phyloP scores from a whole-genome alignment of 805 yeast species.

The Saccharomycopsis malanga region DNA sequence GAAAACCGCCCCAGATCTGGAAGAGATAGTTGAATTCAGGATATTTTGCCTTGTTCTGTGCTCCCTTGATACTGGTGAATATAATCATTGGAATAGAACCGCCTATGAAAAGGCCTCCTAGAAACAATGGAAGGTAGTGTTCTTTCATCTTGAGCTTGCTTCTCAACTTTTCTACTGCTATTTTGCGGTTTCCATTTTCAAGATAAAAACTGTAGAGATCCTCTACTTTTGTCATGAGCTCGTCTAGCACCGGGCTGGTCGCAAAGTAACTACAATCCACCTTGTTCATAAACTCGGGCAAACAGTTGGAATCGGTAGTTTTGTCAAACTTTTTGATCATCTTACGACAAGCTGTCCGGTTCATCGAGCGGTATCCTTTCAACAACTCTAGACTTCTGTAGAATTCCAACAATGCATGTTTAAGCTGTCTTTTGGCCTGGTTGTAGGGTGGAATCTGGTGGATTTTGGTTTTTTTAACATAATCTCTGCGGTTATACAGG shows the following conservation, averaged over 20 bases:
- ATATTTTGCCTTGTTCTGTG: slow-evolving; percentile 31
- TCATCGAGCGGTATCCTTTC: slow-evolving; percentile 64
- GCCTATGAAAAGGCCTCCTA: slow-evolving; percentile 66
- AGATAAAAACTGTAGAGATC: slow-evolving; percentile 58
- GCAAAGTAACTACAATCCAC: slow-evolving; percentile 53
- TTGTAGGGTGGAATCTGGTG: slow-evolving; percentile 43
- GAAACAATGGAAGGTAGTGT: slow-evolving; percentile 39
- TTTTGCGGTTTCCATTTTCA: slow-evolving; percentile 63
- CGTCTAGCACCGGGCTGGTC: slow-evolving; percentile 60
- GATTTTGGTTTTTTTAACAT: slow-evolving; percentile 30
- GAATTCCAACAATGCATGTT: slow-evolving; percentile 61
- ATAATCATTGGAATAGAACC: slow-evolving; percentile 60
- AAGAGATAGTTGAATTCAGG: slow-evolving; percentile 39
- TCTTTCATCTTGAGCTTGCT: slow-evolving; percentile 34
- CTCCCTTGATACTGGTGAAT: slow-evolving; percentile 49
- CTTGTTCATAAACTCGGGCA: slow-evolving; percentile 46
- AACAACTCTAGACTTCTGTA: slow-evolving; percentile 67
- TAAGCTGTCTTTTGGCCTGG: slow-evolving; percentile 60
- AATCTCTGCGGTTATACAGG: slow-evolving; percentile 43
- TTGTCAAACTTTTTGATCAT: slow-evolving; percentile 89
- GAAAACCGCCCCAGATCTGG: slow-evolving; percentile 92
- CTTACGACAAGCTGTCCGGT: slow-evolving; percentile 84
- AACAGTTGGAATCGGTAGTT: slow-evolving; percentile 39
- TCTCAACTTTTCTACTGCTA: slow-evolving; percentile 61
- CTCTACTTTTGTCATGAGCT: slow-evolving; percentile 55